Evolutionary conservation across 2,329 filamentous ascomycete genomes (phyloP), one percentile per base, ranked within the genome.

Genomic region (Pleoardoris graminearum): DNA sequence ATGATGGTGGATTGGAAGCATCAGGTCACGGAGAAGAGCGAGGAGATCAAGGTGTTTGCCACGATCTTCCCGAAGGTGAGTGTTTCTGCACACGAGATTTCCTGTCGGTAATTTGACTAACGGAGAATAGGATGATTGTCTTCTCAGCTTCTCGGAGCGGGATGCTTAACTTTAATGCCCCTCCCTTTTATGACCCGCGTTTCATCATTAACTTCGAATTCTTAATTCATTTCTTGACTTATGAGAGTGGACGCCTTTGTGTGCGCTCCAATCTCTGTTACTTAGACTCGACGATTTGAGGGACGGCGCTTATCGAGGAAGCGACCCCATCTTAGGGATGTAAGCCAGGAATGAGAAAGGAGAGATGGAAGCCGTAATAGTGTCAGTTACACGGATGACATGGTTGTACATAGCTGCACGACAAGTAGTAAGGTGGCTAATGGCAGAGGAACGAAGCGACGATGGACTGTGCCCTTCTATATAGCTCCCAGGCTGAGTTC

Each of bases 41-140:
- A 99, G 78, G 87, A 96, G 75, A 97, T 99, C 76, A 93, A 96
- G 80, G 93, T 97, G 62, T 99, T 97, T 77, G 94, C 94, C 35
- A 97, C 91, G 23, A 96, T 99, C 65, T 99, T 99, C 82, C 94
- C 94, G 51, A 88, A 89, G 88, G 92, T 95, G 77, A 75, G 86
- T 78, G 36, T 50, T 1, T 8, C 12, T 6, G 11, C 1, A 5
- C 17, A 59, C 50, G 49, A 57, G 27, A 36, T 14, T 21, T 4
- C 6, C 14, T 3, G 23, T 12, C n/a, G 22, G 19, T 5, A 29
- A 29, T n/a, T n/a, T 32, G 43, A 54, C 63, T 70, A 55, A 69
- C 51, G 7, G 7, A 1, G 4, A 10, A 4, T 59, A 93, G 89
- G 90, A 95, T 71, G 88, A 94, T 71, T 94, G 90, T 77, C 86